phyloP scores from a whole-genome alignment of 225 moss, liverwort and hornwort species.

The Rhytidiadelphus loreus region DNA sequence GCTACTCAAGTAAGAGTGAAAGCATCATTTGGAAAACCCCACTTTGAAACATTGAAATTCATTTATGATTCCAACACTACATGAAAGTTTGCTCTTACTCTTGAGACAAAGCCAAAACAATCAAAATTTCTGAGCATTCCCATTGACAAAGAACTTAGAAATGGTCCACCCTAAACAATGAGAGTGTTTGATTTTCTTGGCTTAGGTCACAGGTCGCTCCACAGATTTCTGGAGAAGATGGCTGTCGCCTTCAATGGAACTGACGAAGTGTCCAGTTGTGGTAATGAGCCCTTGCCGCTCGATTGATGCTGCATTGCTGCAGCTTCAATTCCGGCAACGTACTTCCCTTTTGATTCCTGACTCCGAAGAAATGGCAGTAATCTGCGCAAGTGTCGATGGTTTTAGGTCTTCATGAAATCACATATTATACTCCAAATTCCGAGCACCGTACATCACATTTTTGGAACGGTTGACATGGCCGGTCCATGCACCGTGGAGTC shows the following conservation, averaged over 20 bases:
- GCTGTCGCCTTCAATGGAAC: too few relatives aligned
- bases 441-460: background rate
- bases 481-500: background rate
- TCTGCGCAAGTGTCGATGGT: background rate
- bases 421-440: background rate
- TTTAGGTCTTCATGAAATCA: background rate
- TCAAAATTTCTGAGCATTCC: background rate
- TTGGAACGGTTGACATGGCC: background rate
- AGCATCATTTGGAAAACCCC: accelerated
- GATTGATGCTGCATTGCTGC: background rate
- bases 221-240: background rate
- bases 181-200: background rate
- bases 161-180: too few relatives aligned
- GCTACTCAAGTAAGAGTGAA: accelerated
- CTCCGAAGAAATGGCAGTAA: background rate
- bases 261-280: background rate
- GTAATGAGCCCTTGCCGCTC: background rate
- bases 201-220: background rate
- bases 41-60: background rate
- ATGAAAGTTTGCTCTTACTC: background rate
- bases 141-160: background rate
- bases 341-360: background rate
- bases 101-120: background rate
- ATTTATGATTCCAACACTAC: background rate
- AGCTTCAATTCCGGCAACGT: background rate